Evolutionary conservation across 768 basidiomycete species (phyloP), one percentile per base, ranked within the genome.

Genomic region (Serendipita sp.): DNA sequence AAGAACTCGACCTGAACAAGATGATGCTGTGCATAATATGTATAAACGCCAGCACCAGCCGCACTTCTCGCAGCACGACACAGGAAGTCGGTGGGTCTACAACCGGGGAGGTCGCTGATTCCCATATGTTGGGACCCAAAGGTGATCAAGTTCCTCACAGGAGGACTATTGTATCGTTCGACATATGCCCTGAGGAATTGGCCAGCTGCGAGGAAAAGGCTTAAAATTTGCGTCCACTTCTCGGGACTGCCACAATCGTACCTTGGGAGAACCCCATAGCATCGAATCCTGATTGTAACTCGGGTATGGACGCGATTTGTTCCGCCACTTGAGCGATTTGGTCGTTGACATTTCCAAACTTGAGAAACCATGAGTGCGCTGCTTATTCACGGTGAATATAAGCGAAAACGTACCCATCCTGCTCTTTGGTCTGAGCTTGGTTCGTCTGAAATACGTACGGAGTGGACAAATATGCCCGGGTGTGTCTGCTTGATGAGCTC

Each of bases 81-180:
- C 26, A 87, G 64, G 9, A 90, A 67, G 68, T 92, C 90, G 68
- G 75, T 79, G 2, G 81, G 72, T 30, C 74, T 70, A 69, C 90
- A 93, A 0, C 68, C 33, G 0, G 89, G 85, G 17, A 91, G 74
- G 69, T 90, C 88, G 3, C 86, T 83, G 42, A 91, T 76, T 28
- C 90, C 90, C 84, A 90, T 88, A 68, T 91, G 89, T 64, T 89
- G 89, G 20, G 87, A 83, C 48, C 90, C 90, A 69, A 93, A 91
- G 0, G 89, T 90, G 51, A 93, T 81, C 65, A 93, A 80, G 71
- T 91, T 93, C 70, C 84, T 75, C 2, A 91, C 75, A 0, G 84
- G 83, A 0, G 88, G 90, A 2, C 71, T 69, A 69, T 90, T 90
- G 71, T 83, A 83, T 24, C 81, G 75, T 67, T 92, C 86, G 20